Evolutionary conservation across 2,329 filamentous ascomycete genomes (phyloP).

Genomic region (Venturia oleaginea): DNA sequence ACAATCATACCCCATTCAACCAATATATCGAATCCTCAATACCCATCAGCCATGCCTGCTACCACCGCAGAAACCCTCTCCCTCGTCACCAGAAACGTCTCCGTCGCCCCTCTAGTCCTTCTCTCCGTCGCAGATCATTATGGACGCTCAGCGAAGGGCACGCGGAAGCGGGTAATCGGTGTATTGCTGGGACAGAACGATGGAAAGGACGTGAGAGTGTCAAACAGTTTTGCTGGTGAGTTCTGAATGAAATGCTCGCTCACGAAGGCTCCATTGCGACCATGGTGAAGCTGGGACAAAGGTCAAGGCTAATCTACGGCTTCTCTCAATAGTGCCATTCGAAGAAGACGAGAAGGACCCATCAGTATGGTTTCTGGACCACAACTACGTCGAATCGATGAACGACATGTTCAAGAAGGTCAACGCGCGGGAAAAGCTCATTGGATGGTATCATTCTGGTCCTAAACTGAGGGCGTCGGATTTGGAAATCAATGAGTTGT

Average conservation of each 20-base stretch:
- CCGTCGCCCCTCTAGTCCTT: conserved; percentile 93
- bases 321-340: conserved; percentile 64
- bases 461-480: conserved; percentile 95
- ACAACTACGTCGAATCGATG: conserved; percentile 99
- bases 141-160: conserved; percentile 84
- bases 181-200: conserved; percentile 93
- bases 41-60: conserved; percentile 61
- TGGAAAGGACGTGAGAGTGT: conserved; percentile 90
- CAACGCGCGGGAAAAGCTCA: conserved; percentile 96
- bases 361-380: conserved; percentile 97
- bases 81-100: conserved; percentile 88
- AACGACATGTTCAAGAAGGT: conserved; percentile 99
- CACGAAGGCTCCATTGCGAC: not conserved
- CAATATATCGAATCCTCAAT: not conserved
- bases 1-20: not conserved
- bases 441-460: conserved; percentile 99
- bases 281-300: not conserved
- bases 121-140: conserved; percentile 98
- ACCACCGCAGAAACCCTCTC: conserved; percentile 95
- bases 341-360: conserved; percentile 99
- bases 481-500: conserved; percentile 97
- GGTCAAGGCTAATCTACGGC: not conserved
- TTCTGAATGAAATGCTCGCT: conserved; percentile 15
- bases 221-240: conserved; percentile 96
- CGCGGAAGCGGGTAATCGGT: conserved; percentile 81